These are phyloP conservation scores for Penicillium goetzii DNA, from an alignment of 495 filamentous ascomycete species.

Conservation along the genomic window DNA sequence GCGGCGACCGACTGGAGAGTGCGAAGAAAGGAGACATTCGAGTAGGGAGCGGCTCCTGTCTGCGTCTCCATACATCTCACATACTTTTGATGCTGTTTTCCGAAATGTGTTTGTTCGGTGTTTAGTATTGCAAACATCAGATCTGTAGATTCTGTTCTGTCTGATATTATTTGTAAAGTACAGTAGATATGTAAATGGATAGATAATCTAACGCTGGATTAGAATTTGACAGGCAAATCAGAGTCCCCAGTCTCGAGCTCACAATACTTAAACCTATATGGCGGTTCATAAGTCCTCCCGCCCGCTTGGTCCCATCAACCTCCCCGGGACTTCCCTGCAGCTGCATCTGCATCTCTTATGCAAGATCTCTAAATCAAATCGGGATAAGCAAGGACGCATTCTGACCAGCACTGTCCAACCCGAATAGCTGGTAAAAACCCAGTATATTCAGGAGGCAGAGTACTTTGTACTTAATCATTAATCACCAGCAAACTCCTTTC, in stretches of 20 bases:
- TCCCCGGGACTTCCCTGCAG: constrained; percentile 26
- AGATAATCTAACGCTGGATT: background rate
- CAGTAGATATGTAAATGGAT: background rate
- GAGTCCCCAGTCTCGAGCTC: background rate
- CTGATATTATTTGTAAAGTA: background rate
- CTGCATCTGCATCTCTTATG: constrained; percentile 30
- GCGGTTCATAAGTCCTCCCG: background rate
- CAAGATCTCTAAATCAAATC: constrained; percentile 32
- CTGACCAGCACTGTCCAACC: background rate
- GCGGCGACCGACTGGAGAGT: background rate
- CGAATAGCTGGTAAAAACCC: background rate
- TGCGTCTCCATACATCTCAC: background rate
- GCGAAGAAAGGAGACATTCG: background rate
- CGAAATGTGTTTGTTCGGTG: background rate
- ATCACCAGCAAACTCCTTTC: background rate
- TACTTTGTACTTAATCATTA: background rate
- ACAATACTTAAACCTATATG: background rate
- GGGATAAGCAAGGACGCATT: constrained; percentile 21
- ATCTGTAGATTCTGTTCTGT: background rate
- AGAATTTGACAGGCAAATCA: constrained; percentile 2
- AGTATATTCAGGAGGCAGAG: background rate
- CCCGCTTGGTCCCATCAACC: constrained; percentile 7
- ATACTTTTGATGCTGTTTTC: background rate
- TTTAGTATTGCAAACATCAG: background rate
- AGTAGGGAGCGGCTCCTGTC: background rate